Conservation (phyloP, 495 filamentous ascomycete genomes). For the Tuber brumale region DNA sequence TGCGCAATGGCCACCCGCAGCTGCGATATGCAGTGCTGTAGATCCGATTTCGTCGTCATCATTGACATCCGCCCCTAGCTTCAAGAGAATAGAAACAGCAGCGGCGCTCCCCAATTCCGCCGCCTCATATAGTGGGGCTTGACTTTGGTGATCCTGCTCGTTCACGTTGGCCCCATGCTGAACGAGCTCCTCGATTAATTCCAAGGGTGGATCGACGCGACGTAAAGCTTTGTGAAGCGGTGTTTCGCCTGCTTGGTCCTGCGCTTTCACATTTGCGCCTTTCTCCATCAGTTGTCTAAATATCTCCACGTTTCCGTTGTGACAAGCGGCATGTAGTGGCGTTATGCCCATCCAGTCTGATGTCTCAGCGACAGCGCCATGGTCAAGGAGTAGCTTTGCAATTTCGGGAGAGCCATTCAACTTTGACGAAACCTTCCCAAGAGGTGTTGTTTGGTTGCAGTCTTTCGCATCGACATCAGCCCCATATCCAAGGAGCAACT, state of each 20-base stretch:
- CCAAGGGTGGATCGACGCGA: slow-evolving; percentile 9
- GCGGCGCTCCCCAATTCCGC: not conserved
- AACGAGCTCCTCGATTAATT: slow-evolving; percentile 20
- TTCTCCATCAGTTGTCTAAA: slow-evolving; percentile 14
- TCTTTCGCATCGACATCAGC: slow-evolving; percentile 6
- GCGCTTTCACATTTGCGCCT: slow-evolving; percentile 26
- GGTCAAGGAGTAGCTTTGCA: slow-evolving; percentile 11
- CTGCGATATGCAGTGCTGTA: slow-evolving; percentile 17
- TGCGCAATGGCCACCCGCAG: slow-evolving; percentile 1
- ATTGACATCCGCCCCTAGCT: slow-evolving; percentile 11
- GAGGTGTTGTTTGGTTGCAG: not conserved
- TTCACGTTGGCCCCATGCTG: slow-evolving; percentile 28
- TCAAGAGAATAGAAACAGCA: slow-evolving; percentile 4
- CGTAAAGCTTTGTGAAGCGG: slow-evolving; percentile 16
- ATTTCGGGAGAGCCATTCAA: slow-evolving; percentile 16
- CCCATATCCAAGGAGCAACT: slow-evolving; percentile 10
- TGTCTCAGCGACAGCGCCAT: not conserved
- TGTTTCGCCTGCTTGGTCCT: slow-evolving; percentile 8
- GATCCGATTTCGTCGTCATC: slow-evolving; percentile 10
- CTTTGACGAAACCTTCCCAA: slow-evolving; percentile 8
- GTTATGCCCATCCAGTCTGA: not conserved
- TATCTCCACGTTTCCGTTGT: slow-evolving; percentile 8
- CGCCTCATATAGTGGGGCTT: slow-evolving; percentile 15
- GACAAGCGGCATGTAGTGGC: slow-evolving; percentile 21
- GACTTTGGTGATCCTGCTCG: slow-evolving; percentile 21